Percentiles rank a stretch among this genome's conserved stretches.
phyloP scores from a whole-genome alignment of 768 basidiomycete genomes.

The Podaxis rugospora region DNA sequence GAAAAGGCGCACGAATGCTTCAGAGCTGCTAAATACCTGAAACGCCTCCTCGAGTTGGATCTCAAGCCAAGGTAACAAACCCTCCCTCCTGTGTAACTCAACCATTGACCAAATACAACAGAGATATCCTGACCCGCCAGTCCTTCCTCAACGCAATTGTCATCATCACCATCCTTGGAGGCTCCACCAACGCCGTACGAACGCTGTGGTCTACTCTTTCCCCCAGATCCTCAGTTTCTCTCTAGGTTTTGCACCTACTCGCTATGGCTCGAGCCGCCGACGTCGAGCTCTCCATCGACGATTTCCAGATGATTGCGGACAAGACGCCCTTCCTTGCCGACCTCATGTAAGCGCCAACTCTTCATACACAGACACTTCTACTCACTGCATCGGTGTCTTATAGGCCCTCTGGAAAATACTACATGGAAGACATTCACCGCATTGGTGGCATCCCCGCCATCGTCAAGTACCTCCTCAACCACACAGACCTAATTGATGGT shows the following conservation, averaged over 20 bases:
- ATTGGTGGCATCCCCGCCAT: constrained; percentile 84
- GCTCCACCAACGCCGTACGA: constrained; percentile 82
- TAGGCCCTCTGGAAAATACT: constrained; percentile 81
- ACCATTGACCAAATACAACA: constrained; percentile 9
- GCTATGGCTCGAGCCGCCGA: constrained; percentile 85
- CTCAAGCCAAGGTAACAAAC: constrained; percentile 66
- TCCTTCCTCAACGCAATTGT: constrained; percentile 82
- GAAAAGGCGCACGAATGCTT: constrained; percentile 83
- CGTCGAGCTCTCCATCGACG: constrained; percentile 68
- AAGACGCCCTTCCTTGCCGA: constrained; percentile 84
- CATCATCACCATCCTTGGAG: constrained; percentile 75
- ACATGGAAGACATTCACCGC: constrained; percentile 87
- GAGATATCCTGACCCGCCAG: constrained; percentile 41
- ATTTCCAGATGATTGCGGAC: constrained; percentile 79
- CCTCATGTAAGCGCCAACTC: constrained; percentile 36
- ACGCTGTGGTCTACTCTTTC: not conserved
- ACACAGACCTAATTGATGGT: constrained; percentile 78
- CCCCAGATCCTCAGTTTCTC: not conserved
- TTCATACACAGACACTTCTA: not conserved
- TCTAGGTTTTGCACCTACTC: constrained; percentile 74
- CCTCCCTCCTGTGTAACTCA: not conserved
- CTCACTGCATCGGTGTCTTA: not conserved
- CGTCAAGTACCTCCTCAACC: constrained; percentile 76
- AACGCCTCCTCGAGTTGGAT: constrained; percentile 67
- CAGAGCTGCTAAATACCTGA: constrained; percentile 74